Base-by-base conservation (phyloP, 2,329 filamentous ascomycete species). In the Claviceps sp. region DNA sequence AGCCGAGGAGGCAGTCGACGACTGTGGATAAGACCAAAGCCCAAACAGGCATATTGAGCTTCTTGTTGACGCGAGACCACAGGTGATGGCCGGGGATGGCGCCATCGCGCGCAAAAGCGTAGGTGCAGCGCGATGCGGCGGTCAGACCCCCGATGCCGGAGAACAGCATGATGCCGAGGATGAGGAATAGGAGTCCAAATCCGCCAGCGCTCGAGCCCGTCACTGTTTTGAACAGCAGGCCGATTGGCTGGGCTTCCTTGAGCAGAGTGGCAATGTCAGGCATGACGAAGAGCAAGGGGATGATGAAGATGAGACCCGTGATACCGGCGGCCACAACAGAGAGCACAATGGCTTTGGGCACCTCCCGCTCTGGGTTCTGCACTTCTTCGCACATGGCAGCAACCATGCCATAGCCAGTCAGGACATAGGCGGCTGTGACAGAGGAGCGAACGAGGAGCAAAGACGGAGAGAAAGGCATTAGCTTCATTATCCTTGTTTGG, bases 121-220 rank as follows among this genome's bases (percentile, higher is more conserved):
- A 88, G 1, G 83, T 86, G 70, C 84, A 87, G 24, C 85, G 76
- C 50, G 79, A 84, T 2, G 86, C 81, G 2, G 86, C 86, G 0
- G 86, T 90, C 20, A 89, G 70, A 1, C 85, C 82, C 6, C 85
- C 85, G 37, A 85, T 81, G 20, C 86, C 86, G 1, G 86, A 85
- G 61, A 90, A 88, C 63, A 90, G 75, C 54, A 85, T 73, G 59
- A 91, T 88, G 1, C 85, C 85, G 24, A 90, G 74, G 57, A 91
- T 81, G 2, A 90, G 70, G 65, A 90, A 85, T 14, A 89, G 73
- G 5, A 90, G 72, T 0, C 82, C 85, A 57, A 91, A 88, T 0
- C 86, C 86, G 24, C 85, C 86, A 5, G 72, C 80, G 1, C 82
- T 75, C 20, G 83, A 86, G 1, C 85, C 85, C 0, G 86, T 89